These are phyloP conservation scores for Cicer chorassanicum DNA, from an alignment of 306 rosid species.

Conservation along the genomic window DNA sequence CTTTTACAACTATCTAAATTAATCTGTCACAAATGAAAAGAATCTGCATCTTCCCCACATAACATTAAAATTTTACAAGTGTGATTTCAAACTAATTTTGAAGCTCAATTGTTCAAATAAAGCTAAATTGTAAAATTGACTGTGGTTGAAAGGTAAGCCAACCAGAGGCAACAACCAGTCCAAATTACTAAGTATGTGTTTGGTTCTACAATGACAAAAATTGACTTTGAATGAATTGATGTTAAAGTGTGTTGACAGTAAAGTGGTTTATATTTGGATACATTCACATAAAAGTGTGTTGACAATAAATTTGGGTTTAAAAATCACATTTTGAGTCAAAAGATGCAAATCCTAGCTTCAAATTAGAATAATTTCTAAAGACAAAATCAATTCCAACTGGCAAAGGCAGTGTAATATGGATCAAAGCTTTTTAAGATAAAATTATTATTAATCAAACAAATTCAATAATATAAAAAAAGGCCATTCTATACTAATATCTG, in stretches of 20 bases:
- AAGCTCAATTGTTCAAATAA: slow-evolving; percentile 7
- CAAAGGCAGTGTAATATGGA: background rate
- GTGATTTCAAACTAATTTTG: slow-evolving; percentile 29
- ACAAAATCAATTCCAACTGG: no score
- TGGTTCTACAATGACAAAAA: background rate
- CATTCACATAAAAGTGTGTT: no score
- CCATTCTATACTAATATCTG: background rate
- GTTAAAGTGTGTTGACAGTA: no score
- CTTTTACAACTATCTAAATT: slow-evolving; percentile 20
- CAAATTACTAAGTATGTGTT: background rate
- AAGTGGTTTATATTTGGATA: no score
- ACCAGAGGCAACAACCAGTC: background rate
- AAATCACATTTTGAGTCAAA: no score
- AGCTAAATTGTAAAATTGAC: slow-evolving; percentile 22
- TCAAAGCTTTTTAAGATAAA: background rate
- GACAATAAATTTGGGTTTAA: no score
- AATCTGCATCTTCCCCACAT: slow-evolving; percentile 6
- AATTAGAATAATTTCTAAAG: no score
- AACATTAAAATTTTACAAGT: slow-evolving; percentile 13
- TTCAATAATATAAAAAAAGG: slow-evolving; percentile 13
- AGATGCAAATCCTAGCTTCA: no score
- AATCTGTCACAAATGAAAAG: slow-evolving; percentile 24
- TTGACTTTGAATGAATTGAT: no score
- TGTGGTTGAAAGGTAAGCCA: background rate
- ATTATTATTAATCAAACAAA: background rate